A percentile compares a stretch with the other conserved stretches of the same genome.
Evolutionary conservation across 441 rosid species (phyloP).

Genomic region (Croton laevigatus): DNA sequence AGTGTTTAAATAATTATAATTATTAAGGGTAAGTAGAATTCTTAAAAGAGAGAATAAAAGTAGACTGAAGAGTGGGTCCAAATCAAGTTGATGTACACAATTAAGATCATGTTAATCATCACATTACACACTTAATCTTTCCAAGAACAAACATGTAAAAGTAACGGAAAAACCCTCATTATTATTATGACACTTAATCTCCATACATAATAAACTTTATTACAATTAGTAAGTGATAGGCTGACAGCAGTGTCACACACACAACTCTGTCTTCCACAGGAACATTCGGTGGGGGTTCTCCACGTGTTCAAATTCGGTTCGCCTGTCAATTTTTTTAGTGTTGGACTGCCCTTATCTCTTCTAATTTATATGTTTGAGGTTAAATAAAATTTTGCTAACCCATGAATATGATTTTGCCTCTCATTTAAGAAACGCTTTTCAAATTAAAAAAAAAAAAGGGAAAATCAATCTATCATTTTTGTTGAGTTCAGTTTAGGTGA

Average conservation of each 20-base stretch:
- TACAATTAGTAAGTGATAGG: conserved; percentile 1
- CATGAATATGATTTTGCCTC: conserved; percentile 46
- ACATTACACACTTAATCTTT: conserved; percentile 40
- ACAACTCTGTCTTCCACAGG: conserved; percentile 11
- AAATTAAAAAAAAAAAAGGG: neutral
- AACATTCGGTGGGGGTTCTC: conserved; percentile 30
- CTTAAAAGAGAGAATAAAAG: conserved; percentile 38
- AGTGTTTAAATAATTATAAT: too few relatives aligned
- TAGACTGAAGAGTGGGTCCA: conserved; percentile 39
- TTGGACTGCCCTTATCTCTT: conserved; percentile 37
- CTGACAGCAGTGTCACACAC: conserved; percentile 19
- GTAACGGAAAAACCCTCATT: conserved; percentile 42
- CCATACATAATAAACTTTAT: conserved; percentile 15
- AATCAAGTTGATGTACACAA: conserved; percentile 53
- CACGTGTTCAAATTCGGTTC: conserved; percentile 38
- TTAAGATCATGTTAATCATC: conserved; percentile 44
- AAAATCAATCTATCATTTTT: too few relatives aligned
- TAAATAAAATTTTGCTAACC: conserved; percentile 7
- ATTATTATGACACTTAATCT: conserved; percentile 53
- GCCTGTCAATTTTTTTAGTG: conserved; percentile 39
- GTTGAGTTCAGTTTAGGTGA: conserved; percentile 8
- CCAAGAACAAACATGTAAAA: conserved; percentile 39
- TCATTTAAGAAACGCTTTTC: conserved; percentile 49
- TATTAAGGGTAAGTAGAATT: conserved; percentile 6
- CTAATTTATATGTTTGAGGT: neutral